Evolutionary conservation across 345 rosid species (phyloP).

Genomic region (Hibiscus syriacus): DNA sequence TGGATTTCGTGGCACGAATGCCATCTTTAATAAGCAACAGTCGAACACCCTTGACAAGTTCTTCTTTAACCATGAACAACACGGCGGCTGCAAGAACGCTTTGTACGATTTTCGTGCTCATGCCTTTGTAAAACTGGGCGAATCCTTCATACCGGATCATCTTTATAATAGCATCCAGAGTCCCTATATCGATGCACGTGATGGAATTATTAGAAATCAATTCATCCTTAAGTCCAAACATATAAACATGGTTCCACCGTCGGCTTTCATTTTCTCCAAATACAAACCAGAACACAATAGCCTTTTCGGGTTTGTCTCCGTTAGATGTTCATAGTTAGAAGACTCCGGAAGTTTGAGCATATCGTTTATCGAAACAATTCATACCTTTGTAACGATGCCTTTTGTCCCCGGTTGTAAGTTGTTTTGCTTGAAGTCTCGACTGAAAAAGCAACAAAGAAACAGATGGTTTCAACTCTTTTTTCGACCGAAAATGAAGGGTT

Average conservation of each 20-base stretch:
- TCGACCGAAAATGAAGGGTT: neutral
- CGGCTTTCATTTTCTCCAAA: neutral
- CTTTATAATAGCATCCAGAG: constrained; percentile 75
- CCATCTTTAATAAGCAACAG: constrained; percentile 36
- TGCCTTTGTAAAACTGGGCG: constrained; percentile 84
- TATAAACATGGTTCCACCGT: neutral
- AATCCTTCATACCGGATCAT: constrained; percentile 83
- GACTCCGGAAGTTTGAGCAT: neutral
- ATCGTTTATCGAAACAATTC: neutral
- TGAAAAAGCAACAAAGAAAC: constrained; percentile 22
- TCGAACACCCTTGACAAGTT: constrained; percentile 67
- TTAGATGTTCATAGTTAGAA: neutral
- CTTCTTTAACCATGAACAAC: constrained; percentile 87
- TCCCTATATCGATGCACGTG: constrained; percentile 34
- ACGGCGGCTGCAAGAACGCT: constrained; percentile 93
- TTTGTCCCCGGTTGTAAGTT: constrained; percentile 55
- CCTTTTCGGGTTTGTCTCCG: neutral
- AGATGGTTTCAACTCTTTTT: neutral
- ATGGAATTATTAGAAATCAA: neutral
- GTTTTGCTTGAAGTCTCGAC: constrained; percentile 95
- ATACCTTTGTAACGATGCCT: constrained; percentile 79
- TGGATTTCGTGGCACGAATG: constrained; percentile 21
- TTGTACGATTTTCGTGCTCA: constrained; percentile 84
- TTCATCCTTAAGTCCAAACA: neutral
- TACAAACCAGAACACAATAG: neutral